phyloP scores from a whole-genome alignment of 495 filamentous ascomycete species.

The Elaphomyces granulatus region DNA sequence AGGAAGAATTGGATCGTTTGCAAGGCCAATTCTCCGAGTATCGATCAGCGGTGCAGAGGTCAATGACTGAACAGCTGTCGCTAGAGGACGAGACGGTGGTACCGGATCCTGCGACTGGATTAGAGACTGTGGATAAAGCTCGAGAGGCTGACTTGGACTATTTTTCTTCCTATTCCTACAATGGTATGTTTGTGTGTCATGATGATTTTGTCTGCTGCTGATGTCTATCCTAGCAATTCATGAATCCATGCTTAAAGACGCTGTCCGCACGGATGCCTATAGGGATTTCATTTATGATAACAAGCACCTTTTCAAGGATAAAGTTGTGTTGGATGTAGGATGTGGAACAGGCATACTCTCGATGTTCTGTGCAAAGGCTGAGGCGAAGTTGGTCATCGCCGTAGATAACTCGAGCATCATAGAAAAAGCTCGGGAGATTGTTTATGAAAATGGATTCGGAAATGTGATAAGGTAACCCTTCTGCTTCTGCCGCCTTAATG shows the following conservation, averaged over 20 bases:
- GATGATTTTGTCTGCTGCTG: too few relatives aligned
- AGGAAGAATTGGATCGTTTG: slow-evolving; percentile 50
- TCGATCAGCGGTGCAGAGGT: slow-evolving; percentile 49
- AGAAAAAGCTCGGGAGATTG: slow-evolving; percentile 70
- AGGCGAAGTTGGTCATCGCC: slow-evolving; percentile 78
- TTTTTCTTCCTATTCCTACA: slow-evolving; percentile 69
- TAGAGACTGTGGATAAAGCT: slow-evolving; percentile 11
- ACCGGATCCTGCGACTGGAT: slow-evolving; percentile 15
- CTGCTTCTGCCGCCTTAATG: background rate
- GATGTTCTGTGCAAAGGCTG: slow-evolving; percentile 86
- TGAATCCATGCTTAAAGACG: slow-evolving; percentile 79
- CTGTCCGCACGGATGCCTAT: slow-evolving; percentile 51
- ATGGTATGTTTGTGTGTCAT: slow-evolving; percentile 41
- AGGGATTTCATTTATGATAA: slow-evolving; percentile 64
- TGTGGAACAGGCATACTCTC: slow-evolving; percentile 88
- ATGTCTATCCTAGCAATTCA: slow-evolving; percentile 88
- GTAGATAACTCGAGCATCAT: slow-evolving; percentile 94
- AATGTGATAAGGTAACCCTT: slow-evolving; percentile 56
- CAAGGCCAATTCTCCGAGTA: slow-evolving; percentile 59
- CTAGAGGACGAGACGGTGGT: slow-evolving; percentile 22
- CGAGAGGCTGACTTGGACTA: slow-evolving; percentile 45
- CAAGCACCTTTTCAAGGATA: slow-evolving; percentile 80
- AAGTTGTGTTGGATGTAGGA: slow-evolving; percentile 83
- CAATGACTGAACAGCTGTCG: slow-evolving; percentile 55
- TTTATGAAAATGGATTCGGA: slow-evolving; percentile 64